phyloP scores from a whole-genome alignment of 768 basidiomycete species.

The Tulasnella sp. region DNA sequence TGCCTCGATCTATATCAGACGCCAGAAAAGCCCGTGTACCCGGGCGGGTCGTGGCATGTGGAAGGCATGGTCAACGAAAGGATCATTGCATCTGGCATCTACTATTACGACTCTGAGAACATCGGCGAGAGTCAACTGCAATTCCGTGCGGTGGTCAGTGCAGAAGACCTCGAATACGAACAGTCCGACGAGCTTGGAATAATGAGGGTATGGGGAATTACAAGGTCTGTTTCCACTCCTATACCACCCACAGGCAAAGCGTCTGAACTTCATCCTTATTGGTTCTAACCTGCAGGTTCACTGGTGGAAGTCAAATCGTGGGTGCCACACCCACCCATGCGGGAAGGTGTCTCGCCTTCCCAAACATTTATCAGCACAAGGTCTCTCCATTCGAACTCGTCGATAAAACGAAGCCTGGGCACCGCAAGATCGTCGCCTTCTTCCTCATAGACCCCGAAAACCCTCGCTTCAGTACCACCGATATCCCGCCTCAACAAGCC shows the following conservation, averaged over 20 bases:
- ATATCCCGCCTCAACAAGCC: constrained; percentile 21
- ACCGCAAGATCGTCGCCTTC: constrained; percentile 25
- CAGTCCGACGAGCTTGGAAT: constrained; percentile 33
- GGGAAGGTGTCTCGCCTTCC: constrained; percentile 23
- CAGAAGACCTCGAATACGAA: constrained; percentile 31
- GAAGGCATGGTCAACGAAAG: constrained; percentile 39
- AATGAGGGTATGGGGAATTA: constrained; percentile 47
- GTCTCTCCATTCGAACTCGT: constrained; percentile 22
- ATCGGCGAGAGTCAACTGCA: constrained; percentile 35
- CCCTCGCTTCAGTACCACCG: not conserved
- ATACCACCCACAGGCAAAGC: too few species aligned
- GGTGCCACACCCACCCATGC: not conserved
- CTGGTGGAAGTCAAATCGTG: not conserved
- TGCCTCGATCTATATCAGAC: constrained; percentile 28
- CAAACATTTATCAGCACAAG: constrained; percentile 27
- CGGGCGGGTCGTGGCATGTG: constrained; percentile 44
- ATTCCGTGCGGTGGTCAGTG: constrained; percentile 34
- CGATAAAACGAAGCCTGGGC: constrained; percentile 19
- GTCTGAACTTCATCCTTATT: not conserved
- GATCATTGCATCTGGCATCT: constrained; percentile 33
- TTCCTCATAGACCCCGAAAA: constrained; percentile 9
- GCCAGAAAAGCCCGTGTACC: constrained; percentile 45
- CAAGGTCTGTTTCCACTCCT: not conserved
- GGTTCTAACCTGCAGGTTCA: not conserved
- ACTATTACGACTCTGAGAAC: constrained; percentile 35